Percentiles rank a stretch among this genome's conserved stretches.
phyloP scores from a whole-genome alignment of 129 eudicot species.

The Artemisia annua region DNA sequence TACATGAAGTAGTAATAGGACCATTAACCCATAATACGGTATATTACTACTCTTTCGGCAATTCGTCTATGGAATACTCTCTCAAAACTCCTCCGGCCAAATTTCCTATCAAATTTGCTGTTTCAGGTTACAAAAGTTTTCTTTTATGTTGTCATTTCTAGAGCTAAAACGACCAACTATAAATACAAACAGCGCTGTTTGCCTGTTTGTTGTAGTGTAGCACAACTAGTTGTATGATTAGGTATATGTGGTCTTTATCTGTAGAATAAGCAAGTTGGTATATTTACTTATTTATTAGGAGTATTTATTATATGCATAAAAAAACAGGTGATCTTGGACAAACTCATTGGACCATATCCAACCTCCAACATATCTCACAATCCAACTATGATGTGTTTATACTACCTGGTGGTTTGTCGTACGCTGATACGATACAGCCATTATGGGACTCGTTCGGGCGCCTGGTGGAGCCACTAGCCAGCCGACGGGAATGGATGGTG shows the following conservation, averaged over 20 bases:
- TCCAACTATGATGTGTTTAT: conserved; percentile 59
- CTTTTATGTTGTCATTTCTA: not conserved
- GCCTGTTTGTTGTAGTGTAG: not conserved
- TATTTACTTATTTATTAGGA: too few relatives aligned
- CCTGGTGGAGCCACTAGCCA: conserved; percentile 63
- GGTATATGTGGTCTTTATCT: too few relatives aligned
- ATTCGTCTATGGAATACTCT: conserved; percentile 38
- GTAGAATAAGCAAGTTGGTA: too few relatives aligned
- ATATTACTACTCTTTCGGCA: conserved; percentile 60
- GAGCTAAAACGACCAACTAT: not conserved
- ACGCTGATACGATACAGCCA: conserved; percentile 52
- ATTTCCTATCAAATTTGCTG: conserved; percentile 57
- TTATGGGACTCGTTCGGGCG: conserved; percentile 76
- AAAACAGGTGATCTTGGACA: conserved; percentile 72
- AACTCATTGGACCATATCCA: conserved; percentile 65
- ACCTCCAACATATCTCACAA: conserved; percentile 56
- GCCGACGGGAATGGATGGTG: conserved; percentile 85
- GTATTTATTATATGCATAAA: not conserved
- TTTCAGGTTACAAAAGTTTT: conserved; percentile 39
- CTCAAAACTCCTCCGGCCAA: conserved; percentile 70
- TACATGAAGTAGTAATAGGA: conserved; percentile 63
- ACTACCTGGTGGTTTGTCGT: conserved; percentile 77
- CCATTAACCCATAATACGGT: conserved; percentile 52
- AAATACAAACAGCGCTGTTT: too few relatives aligned
- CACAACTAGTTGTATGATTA: too few relatives aligned